phyloP scores from a whole-genome alignment of 2,329 filamentous ascomycete genomes.

The Fusarium veterinarium region DNA sequence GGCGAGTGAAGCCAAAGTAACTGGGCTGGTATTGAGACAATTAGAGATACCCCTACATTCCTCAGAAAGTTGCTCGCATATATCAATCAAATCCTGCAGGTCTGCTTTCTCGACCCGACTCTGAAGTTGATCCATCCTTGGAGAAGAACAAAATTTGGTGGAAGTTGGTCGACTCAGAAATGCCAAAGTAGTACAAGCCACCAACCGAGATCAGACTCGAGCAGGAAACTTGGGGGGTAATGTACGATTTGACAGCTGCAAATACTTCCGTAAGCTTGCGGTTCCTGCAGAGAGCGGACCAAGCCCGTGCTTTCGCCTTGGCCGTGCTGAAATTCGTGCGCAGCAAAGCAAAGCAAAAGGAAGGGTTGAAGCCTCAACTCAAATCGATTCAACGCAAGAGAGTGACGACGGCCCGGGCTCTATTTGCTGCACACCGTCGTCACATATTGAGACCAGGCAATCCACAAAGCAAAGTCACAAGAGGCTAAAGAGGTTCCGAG shows the following conservation, averaged over 20 bases:
- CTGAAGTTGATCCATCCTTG: constrained; percentile 41
- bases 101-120: constrained; percentile 40
- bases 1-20: constrained; percentile 39
- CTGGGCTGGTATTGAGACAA: constrained; percentile 45
- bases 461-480: background rate
- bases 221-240: constrained; percentile 31
- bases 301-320: constrained; percentile 39
- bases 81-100: constrained; percentile 42
- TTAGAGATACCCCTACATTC: constrained; percentile 43
- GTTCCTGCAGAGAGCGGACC: constrained; percentile 23
- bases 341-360: background rate
- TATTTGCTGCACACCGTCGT: constrained; percentile 35
- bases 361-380: constrained; percentile 27
- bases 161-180: constrained; percentile 19
- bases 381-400: constrained; percentile 11
- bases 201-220: background rate
- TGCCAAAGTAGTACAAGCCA: constrained; percentile 14
- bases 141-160: constrained; percentile 9
- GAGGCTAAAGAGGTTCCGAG: background rate
- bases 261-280: constrained; percentile 14
- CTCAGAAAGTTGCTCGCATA: constrained; percentile 42
- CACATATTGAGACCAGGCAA: constrained; percentile 26
- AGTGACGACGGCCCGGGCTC: constrained; percentile 23
- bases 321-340: constrained; percentile 24
- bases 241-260: constrained; percentile 35